These are phyloP conservation scores for Geotrichum bryndzae DNA, from an alignment of 1,139 yeast species.

Conservation along the genomic window DNA sequence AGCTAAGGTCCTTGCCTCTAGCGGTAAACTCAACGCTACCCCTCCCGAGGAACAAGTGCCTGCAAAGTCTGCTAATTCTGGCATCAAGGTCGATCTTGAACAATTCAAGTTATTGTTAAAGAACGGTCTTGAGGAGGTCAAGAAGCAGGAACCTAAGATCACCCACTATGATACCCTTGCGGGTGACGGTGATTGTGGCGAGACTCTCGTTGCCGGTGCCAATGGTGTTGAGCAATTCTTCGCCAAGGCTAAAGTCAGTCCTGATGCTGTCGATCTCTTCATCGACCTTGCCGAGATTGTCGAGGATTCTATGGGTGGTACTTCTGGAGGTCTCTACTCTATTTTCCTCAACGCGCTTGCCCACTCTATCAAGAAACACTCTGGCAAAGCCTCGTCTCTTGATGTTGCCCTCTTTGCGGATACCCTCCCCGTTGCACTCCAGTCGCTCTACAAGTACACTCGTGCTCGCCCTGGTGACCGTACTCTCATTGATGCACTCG, in stretches of 20 bases:
- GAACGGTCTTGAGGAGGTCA: conserved; percentile 47
- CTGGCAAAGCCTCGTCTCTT: conserved; percentile 30
- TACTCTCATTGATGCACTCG: conserved; percentile 50
- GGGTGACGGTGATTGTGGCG: conserved; percentile 98
- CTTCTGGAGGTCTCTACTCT: conserved; percentile 89
- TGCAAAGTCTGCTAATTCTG: conserved; percentile 28
- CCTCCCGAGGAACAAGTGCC: conserved; percentile 18
- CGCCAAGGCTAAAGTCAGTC: neutral
- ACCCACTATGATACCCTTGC: conserved; percentile 83
- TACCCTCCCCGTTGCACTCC: conserved; percentile 49
- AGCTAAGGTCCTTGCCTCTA: conserved; percentile 39
- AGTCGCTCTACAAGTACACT: conserved; percentile 69
- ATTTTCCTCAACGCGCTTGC: conserved; percentile 69
- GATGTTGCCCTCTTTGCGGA: conserved; percentile 38
- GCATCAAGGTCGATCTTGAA: conserved; percentile 42
- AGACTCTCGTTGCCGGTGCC: conserved; percentile 79
- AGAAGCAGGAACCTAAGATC: conserved; percentile 65
- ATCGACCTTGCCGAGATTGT: conserved; percentile 65
- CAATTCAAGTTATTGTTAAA: conserved; percentile 40
- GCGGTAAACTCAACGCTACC: conserved; percentile 24
- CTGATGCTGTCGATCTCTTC: conserved; percentile 48
- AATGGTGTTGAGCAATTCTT: conserved; percentile 58
- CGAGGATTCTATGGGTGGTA: conserved; percentile 92
- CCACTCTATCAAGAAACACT: conserved; percentile 39
- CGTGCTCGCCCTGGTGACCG: conserved; percentile 64